A percentile compares a stretch with the other conserved stretches of the same genome.
Conservation (phyloP, 1,284 basidiomycete genomes). For the Microbotryum lychnidis-dioicae region DNA sequence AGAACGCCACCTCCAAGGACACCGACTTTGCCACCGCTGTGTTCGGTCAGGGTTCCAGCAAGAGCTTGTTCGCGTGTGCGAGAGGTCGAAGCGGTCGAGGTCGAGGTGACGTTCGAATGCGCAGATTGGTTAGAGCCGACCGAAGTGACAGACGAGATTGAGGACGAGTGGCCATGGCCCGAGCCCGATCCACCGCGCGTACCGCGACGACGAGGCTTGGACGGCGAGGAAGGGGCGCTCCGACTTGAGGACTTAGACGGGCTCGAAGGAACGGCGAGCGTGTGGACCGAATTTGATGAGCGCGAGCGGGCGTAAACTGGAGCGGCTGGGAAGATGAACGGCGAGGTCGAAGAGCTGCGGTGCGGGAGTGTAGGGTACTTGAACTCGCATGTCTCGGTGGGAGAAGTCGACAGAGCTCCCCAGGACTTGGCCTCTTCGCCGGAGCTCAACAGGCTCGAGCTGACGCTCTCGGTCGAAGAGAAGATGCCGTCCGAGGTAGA, state of each 20-base stretch:
- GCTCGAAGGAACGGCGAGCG: background rate
- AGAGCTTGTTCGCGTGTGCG: constrained; percentile 13
- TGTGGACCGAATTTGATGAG: constrained; percentile 3
- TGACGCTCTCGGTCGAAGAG: constrained; percentile 23
- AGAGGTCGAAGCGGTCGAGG: background rate
- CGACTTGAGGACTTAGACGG: background rate
- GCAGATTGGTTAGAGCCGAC: constrained; percentile 3
- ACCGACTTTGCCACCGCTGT: constrained; percentile 37
- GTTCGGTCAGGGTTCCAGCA: constrained; percentile 33
- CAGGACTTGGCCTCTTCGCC: background rate
- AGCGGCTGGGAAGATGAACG: constrained; percentile 5
- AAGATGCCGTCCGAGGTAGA: constrained; percentile 14
- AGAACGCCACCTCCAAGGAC: constrained; percentile 38
- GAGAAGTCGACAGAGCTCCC: no score
- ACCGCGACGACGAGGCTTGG: constrained; percentile 30
- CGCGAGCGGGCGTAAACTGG: constrained; percentile 15
- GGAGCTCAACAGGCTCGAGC: constrained; percentile 12
- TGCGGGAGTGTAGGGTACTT: constrained; percentile 7
- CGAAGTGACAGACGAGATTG: background rate
- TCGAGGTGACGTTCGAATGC: constrained; percentile 9
- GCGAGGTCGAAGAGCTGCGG: constrained; percentile 10
- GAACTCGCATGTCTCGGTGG: constrained; percentile 7
- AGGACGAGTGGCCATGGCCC: constrained; percentile 6
- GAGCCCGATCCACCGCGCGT: constrained; percentile 25
- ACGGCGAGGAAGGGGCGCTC: constrained; percentile 19